Evolutionary conservation across 2,329 filamentous ascomycete species (phyloP), one percentile per base, ranked within the genome.

Genomic region (Fusarium coffeatum): DNA sequence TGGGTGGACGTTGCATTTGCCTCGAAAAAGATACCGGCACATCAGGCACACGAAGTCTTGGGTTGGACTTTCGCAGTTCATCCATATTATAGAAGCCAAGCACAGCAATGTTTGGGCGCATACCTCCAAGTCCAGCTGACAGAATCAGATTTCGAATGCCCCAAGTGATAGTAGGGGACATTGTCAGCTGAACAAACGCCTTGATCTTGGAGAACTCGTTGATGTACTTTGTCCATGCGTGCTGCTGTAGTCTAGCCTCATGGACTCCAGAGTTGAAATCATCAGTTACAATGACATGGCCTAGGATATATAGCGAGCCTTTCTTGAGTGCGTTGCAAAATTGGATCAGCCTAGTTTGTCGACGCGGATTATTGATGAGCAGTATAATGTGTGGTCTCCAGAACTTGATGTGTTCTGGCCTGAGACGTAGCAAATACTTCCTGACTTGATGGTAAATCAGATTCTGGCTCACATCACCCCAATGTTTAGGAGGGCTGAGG

Each of bases 241-340:
- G 87, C 77, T 97, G 93, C 76, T 97, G 93, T 22, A 91, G 84
- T 66, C 92, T 91, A 6, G 92, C 93, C 78, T 97, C 93, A 8
- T 92, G 89, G 11, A 97, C 92, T 6, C 93, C 92, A 5, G 87
- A 86, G 22, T 88, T 87, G 74, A 97, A 97, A 76, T 97, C 92
- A 64, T 93, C 87, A 0, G 92, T 93, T 5, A 97, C 93, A 63
- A 97, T 94, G 45, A 97, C 92, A 79, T 97, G 93, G 0, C 93
- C 93, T 3, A 97, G 84, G 12, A 97, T 92, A 77, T 96, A 97
- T 2, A 97, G 79, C 0, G 89, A 90, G 0, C 93, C 94, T 75
- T 97, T 97, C 78, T 97, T 97, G 77, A 97, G 82, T 0, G 93
- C 94, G 78, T 97, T 97, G 80, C 93, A 97, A 72, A 97, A 97